Evolutionary conservation across 2,329 filamentous ascomycete genomes (phyloP), one percentile per base, ranked within the genome.

Genomic region (Aspergillus sp.): DNA sequence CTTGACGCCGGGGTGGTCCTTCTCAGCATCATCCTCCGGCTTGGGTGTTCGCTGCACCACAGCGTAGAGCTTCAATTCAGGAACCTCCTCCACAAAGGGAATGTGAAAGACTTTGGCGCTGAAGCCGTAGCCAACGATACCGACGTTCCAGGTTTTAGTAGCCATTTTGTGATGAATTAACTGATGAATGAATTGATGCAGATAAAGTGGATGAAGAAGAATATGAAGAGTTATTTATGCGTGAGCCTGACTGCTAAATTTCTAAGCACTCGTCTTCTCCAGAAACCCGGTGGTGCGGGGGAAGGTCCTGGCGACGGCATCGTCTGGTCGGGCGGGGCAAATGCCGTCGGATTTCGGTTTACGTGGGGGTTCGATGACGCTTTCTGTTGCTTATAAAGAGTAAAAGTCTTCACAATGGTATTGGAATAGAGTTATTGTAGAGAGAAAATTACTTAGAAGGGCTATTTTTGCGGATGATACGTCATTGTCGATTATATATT

Each of bases 101-200:
- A 91, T 89, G 67, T 93, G 87, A 69, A 91, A 93, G 68, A 86
- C 75, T 62, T 90, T 90, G 66, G 88, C 87, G 44, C 75, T 78
- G 58, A 81, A 64, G 54, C 79, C 79, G 61, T 81, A 82, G 57
- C 79, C 79, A 46, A 82, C 72, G 33, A 82, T 64, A 37, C 76
- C 78, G 43, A 81, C 73, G 48, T 81, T 82, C 61, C 71, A 77
- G 13, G 62, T 65, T 57, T 72, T 73, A 44, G 64, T 52, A 31
- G 67, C 51, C 69, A 73, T 73, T 39, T 33, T 60, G 45, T 37
- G 12, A 27, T 12, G 8, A 39, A 27, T 33, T 33, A 32, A 31
- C 32, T 27, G 31, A 28, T 9, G 12, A 19, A 11, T 11, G 4
- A 34, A 19, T 12, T 10, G 19, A 36, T 45, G 40, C 19, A 32